These are phyloP conservation scores for Protomyces gravidus DNA, from an alignment of 1,139 yeast genomes.

Conservation along the genomic window DNA sequence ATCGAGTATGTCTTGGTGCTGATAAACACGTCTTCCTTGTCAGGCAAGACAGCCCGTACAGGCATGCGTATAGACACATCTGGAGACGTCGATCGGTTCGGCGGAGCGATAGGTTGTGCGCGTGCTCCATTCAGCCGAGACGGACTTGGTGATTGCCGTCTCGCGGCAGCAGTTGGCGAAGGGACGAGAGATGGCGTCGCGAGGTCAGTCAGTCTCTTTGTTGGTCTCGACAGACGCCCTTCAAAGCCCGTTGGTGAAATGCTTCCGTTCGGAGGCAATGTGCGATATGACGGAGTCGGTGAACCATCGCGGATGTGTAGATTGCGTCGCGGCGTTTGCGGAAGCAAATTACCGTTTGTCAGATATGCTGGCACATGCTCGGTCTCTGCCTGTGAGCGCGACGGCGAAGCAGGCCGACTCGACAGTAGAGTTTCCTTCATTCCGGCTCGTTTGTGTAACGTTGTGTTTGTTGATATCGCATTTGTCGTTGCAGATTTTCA, in stretches of 20 bases:
- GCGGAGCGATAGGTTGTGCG: neutral
- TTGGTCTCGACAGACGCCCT: neutral
- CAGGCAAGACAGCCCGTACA: neutral
- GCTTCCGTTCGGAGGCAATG: neutral
- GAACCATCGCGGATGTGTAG: neutral
- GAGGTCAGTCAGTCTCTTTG: neutral
- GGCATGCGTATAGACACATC: conserved; percentile 24
- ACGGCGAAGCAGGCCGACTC: neutral
- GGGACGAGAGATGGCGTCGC: neutral
- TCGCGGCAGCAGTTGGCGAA: neutral
- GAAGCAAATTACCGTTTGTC: neutral
- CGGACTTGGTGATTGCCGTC: conserved; percentile 9
- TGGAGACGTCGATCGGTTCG: conserved; percentile 9
- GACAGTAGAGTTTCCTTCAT: neutral
- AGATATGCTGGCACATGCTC: neutral
- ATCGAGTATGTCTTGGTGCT: neutral
- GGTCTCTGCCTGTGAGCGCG: neutral
- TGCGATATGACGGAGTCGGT: neutral
- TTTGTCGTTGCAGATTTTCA: too few species aligned
- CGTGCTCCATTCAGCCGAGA: conserved; percentile 7
- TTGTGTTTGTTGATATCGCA: too few species aligned
- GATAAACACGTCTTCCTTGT: conserved; percentile 3
- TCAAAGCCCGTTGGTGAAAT: neutral
- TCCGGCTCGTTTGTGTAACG: neutral
- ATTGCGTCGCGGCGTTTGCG: neutral